Base-by-base conservation (phyloP, 257 asterid species). In the Penstemon eatonii region DNA sequence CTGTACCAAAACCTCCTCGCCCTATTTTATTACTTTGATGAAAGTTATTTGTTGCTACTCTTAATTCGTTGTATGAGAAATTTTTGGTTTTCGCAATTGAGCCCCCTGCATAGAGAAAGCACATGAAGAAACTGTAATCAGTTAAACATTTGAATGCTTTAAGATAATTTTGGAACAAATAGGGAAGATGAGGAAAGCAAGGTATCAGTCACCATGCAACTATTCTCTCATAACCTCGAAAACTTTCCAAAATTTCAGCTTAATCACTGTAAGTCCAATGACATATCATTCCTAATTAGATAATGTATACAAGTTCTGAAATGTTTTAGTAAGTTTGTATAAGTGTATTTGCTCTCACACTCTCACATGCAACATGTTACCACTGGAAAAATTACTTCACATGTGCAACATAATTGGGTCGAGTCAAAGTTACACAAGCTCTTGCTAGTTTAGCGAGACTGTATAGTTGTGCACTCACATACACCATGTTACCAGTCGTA, bases 1-100 rank as follows among this genome's bases (percentile, higher is more conserved):
- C 98, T 54, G 83, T 87, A 46, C 98, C 98, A 69, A 89, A 91
- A 71, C 98, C 96, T 78, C 98, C 98, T 76, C 92, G 75, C 40
- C 98, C 98, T 68, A 91, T 80, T 82, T 86, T 91, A 79, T 84
- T 84, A 53, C 72, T 70, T 66, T 65, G 87, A 68, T 80, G 81
- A 67, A 89, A 91, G 81, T 89, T 79, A 43, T 89, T 72, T 50
- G 98, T 89, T 58, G 96, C 96, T 56, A 44, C 68, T 79, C 70
- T 75, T 77, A 91, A 72, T 66, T 85, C 95, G 42, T 75, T 79
- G 84, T 80, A 87, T 11, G 88, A 57, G 86, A 91, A 87, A 55
- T 71, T 87, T 56, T 79, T 87, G 13, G 89, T 86, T 64, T 66
- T 79, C 8, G 62, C 63, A 55, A 81, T 60, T 49, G 86, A 66